These are phyloP conservation scores for Corymbia calophylla DNA, from an alignment of 441 rosid genomes.

Conservation along the genomic window DNA sequence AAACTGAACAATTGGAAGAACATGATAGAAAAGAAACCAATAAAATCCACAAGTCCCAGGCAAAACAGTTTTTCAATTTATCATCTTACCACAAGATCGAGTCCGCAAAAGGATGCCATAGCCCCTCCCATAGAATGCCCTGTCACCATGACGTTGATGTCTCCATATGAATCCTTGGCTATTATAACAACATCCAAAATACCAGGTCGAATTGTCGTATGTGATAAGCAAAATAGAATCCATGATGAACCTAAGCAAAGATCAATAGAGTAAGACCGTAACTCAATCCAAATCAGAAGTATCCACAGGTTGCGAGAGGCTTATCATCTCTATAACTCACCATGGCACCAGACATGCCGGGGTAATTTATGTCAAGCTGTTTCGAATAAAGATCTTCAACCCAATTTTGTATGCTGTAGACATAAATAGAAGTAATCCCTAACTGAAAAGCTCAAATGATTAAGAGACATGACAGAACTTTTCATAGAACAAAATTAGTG, in stretches of 20 bases:
- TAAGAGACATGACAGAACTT: neutral
- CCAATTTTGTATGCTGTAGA: conserved; percentile 84
- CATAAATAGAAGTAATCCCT: neutral
- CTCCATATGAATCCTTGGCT: conserved; percentile 48
- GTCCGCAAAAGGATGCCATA: conserved; percentile 38
- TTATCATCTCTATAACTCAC: conserved; percentile 22
- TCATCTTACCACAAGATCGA: conserved; percentile 34
- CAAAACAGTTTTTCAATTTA: too few relatives aligned
- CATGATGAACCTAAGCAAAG: conserved; percentile 63
- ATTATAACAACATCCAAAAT: neutral
- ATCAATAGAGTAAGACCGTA: neutral
- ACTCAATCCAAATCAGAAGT: neutral
- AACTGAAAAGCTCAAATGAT: neutral
- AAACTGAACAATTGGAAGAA: neutral
- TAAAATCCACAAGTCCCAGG: neutral
- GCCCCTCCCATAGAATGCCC: conserved; percentile 99
- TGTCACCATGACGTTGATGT: conserved; percentile 20
- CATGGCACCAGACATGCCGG: conserved; percentile 94
- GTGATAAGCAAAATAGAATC: conserved; percentile 88
- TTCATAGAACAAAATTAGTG: neutral
- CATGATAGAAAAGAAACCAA: neutral
- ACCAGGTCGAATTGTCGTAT: conserved; percentile 69
- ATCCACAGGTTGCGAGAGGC: conserved; percentile 2
- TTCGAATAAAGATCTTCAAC: conserved; percentile 79
- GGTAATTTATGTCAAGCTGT: conserved; percentile 85